Evolutionary conservation across 768 basidiomycete species (phyloP).

Genomic region (Coprinopsis marcescibilis): DNA sequence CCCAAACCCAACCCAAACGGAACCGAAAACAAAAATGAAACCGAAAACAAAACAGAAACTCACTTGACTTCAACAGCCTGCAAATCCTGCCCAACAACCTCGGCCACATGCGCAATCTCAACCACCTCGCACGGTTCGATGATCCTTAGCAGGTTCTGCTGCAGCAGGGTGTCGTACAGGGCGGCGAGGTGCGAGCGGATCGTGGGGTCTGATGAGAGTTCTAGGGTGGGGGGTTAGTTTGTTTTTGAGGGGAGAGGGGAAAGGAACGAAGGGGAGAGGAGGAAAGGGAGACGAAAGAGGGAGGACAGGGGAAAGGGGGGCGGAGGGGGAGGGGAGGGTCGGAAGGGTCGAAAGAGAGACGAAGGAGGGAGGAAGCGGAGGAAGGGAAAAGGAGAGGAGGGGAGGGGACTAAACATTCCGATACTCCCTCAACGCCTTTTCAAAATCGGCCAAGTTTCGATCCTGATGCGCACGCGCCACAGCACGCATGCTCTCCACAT

Average conservation of each 20-base stretch:
- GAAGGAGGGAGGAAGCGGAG: background rate
- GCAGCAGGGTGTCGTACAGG: slow-evolving; percentile 91
- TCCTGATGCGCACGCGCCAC: slow-evolving; percentile 93
- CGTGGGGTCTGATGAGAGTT: slow-evolving; percentile 91
- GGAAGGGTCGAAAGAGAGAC: background rate
- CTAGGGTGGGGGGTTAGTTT: slow-evolving; percentile 33
- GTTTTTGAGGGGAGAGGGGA: background rate
- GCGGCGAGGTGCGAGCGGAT: slow-evolving; percentile 93
- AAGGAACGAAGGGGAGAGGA: too few relatives aligned
- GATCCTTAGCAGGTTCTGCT: slow-evolving; percentile 92
- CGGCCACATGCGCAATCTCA: slow-evolving; percentile 87
- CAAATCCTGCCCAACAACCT: slow-evolving; percentile 77
- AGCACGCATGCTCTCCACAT: slow-evolving; percentile 94
- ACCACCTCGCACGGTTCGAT: slow-evolving; percentile 95
- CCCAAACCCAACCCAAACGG: slow-evolving; percentile 1
- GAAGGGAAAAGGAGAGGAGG: background rate
- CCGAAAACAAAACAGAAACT: slow-evolving; percentile 23
- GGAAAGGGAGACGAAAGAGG: slow-evolving; percentile 10
- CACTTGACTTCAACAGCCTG: slow-evolving; percentile 91
- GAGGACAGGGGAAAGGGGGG: background rate
- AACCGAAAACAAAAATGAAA: background rate
- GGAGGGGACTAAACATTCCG: slow-evolving; percentile 48
- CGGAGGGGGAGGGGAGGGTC: background rate
- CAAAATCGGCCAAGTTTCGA: slow-evolving; percentile 84
- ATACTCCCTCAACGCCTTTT: slow-evolving; percentile 82